Percentiles rank a stretch among this genome's conserved stretches.
These are phyloP conservation scores for Acer saccharum DNA, from an alignment of 345 rosid genomes.

Conservation along the genomic window DNA sequence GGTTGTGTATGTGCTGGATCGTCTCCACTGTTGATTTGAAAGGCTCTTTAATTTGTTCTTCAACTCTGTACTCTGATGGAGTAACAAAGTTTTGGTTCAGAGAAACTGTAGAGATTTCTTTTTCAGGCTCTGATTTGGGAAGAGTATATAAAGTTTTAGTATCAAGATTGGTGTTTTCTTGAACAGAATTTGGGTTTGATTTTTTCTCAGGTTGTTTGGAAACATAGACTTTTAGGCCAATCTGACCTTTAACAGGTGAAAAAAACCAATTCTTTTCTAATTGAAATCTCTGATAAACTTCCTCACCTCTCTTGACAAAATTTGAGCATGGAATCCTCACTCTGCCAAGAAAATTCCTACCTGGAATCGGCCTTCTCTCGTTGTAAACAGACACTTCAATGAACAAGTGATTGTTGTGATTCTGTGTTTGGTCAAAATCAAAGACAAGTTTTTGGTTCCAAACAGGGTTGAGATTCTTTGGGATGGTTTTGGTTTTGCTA, in stretches of 20 bases:
- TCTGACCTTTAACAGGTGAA: slow-evolving; percentile 54
- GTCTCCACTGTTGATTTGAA: slow-evolving; percentile 18
- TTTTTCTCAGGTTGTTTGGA: slow-evolving; percentile 29
- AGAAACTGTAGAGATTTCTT: slow-evolving; percentile 21
- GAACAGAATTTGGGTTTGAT: not conserved
- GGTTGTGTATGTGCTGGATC: slow-evolving; percentile 31
- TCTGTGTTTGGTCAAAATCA: slow-evolving; percentile 32
- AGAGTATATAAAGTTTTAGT: slow-evolving; percentile 16
- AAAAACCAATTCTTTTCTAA: slow-evolving; percentile 48
- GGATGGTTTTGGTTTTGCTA: slow-evolving; percentile 52
- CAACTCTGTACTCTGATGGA: slow-evolving; percentile 1
- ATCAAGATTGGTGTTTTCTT: slow-evolving; percentile 19
- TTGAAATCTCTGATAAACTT: slow-evolving; percentile 48
- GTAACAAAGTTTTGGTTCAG: not conserved
- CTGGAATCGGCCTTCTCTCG: slow-evolving; percentile 46
- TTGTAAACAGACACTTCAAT: slow-evolving; percentile 49
- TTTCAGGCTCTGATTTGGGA: slow-evolving; percentile 29
- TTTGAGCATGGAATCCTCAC: slow-evolving; percentile 44
- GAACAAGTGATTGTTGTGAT: slow-evolving; percentile 24
- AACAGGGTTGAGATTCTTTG: slow-evolving; percentile 46
- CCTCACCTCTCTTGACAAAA: slow-evolving; percentile 49
- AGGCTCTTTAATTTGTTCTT: slow-evolving; percentile 12
- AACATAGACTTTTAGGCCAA: slow-evolving; percentile 49
- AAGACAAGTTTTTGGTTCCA: slow-evolving; percentile 59
- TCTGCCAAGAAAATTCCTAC: slow-evolving; percentile 50